Evolutionary conservation across 2,329 filamentous ascomycete species (phyloP), one percentile per base, ranked within the genome.

Genomic region (Fusarium sp.): DNA sequence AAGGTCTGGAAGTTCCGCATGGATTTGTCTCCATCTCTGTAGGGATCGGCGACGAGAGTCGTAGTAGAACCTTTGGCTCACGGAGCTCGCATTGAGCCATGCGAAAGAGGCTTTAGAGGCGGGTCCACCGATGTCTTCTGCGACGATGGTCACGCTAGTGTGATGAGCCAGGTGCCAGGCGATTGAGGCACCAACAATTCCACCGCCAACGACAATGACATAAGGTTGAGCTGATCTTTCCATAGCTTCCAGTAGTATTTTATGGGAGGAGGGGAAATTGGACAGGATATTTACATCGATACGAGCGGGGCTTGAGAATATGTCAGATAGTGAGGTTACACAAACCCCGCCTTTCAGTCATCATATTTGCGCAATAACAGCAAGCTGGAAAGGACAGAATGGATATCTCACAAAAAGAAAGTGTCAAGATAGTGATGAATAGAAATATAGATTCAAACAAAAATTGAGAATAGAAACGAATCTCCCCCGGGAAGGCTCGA

Each of bases 401-500:
- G 7, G 5, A 41, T 14, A 12, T 6, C 3, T n/a, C 3, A 20
- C 15, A 41, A 55, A 55, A 30, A 5, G 20, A 39, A 39, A 17
- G 18, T 8, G 8, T 7, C 3, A 51, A 18, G 6, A 2, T 5
- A 9, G 12, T 9, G 3, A n/a, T 3, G 3, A 2, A 22, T 13
- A 4, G 13, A 14, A 30, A 14, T 24, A 17, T 6, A 1, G 9
- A 32, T n/a, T n/a, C 3, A 12, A 14, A 7, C 9, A 35, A 35
- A 57, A 32, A 22, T 0, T 17, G 5, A 10, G 24, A 24, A 24
- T 24, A 70, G 22, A 50, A 28, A 22, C 17, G 8, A 51, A 20
- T 55, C 71, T 78, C 76, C 76, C 76, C 76, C 76, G 76, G 76
- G 71, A 78, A 78, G 76, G 76, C 69, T 78, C 77, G 76, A 78